A percentile compares a stretch with the other conserved stretches of the same genome.
Evolutionary conservation across 257 asterid species (phyloP).

Genomic region (Jaltomata sinuosa): DNA sequence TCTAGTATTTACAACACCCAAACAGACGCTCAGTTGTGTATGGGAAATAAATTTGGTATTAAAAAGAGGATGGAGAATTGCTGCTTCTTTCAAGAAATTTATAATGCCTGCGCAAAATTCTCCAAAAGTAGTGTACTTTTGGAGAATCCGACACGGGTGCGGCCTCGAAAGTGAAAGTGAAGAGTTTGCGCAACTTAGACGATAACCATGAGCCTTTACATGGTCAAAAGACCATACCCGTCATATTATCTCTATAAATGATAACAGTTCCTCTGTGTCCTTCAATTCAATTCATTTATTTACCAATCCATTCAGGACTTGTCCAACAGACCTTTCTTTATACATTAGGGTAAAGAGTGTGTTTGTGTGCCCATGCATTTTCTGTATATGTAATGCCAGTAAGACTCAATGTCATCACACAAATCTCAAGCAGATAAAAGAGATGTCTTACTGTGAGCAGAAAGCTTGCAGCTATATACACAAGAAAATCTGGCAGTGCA

Average conservation of each 20-base stretch:
- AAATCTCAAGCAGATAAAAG: not conserved
- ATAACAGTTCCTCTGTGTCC: not conserved
- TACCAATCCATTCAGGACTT: not conserved
- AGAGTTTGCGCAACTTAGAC: no score
- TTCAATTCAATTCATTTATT: not conserved
- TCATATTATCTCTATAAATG: not conserved
- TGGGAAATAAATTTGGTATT: not conserved
- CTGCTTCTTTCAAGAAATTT: not conserved
- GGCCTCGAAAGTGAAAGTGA: no score
- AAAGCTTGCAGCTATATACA: conserved; percentile 92
- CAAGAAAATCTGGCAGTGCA: conserved; percentile 86
- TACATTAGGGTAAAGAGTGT: not conserved
- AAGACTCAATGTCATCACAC: not conserved
- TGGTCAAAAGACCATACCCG: not conserved
- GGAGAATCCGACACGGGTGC: no score
- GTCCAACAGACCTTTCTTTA: not conserved
- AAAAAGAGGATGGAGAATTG: not conserved
- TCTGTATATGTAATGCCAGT: not conserved
- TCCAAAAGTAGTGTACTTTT: no score
- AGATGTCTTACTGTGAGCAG: conserved; percentile 59
- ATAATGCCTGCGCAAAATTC: not conserved
- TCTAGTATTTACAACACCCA: not conserved
- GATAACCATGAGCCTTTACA: not conserved
- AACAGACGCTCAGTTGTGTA: not conserved
- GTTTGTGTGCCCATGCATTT: not conserved